Conservation (phyloP, 352 stramenopile species). For the Phytophthora constricta region DNA sequence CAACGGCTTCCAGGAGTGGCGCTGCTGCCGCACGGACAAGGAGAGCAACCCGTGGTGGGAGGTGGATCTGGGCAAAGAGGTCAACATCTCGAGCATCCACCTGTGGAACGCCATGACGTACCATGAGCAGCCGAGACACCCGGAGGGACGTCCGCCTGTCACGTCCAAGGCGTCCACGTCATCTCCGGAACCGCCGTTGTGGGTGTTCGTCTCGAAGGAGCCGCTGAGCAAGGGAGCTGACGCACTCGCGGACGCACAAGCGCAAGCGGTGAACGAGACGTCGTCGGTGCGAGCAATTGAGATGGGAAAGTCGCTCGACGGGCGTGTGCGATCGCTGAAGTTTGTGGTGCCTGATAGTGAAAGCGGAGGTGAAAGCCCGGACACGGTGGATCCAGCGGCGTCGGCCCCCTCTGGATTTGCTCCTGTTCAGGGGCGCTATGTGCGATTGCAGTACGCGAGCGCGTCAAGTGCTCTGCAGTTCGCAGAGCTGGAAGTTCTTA, state of each 20-base stretch:
- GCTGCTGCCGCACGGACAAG: slow-evolving; percentile 63
- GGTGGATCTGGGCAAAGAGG: slow-evolving; percentile 58
- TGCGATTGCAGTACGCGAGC: slow-evolving; percentile 67
- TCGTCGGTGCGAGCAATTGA: slow-evolving; percentile 30
- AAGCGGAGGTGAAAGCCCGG: neutral
- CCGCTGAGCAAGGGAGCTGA: slow-evolving; percentile 28
- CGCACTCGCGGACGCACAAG: slow-evolving; percentile 29
- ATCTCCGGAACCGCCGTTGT: slow-evolving; percentile 46
- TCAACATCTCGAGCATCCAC: slow-evolving; percentile 48
- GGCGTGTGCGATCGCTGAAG: slow-evolving; percentile 29
- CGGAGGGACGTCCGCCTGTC: slow-evolving; percentile 44
- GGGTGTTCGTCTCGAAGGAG: slow-evolving; percentile 66
- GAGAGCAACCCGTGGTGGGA: slow-evolving; percentile 75
- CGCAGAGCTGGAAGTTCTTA: slow-evolving; percentile 70
- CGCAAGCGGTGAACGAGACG: slow-evolving; percentile 13
- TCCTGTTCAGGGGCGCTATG: slow-evolving; percentile 47
- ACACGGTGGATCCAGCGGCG: slow-evolving; percentile 1
- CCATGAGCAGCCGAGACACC: slow-evolving; percentile 64
- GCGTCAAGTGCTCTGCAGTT: slow-evolving; percentile 56
- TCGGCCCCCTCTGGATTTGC: too few relatives aligned
- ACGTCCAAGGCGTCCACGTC: slow-evolving; percentile 42
- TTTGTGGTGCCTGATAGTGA: slow-evolving; percentile 9
- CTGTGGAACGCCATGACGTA: slow-evolving; percentile 81
- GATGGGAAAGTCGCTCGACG: slow-evolving; percentile 30
- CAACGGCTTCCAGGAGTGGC: slow-evolving; percentile 76